Conservation (phyloP, 805 yeast species). For the Pichia ethanolica region DNA sequence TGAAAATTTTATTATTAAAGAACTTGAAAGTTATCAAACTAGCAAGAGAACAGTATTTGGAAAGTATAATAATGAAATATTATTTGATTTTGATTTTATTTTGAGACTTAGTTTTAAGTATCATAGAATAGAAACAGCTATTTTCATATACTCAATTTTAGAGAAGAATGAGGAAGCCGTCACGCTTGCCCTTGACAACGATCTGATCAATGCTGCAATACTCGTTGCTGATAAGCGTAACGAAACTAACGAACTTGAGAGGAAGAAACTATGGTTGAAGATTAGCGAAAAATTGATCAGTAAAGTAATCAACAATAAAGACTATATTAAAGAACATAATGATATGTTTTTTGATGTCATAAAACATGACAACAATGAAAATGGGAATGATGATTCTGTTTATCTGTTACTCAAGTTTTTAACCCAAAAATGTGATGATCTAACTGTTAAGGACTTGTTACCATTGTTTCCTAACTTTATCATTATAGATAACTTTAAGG, state of each 20-base stretch:
- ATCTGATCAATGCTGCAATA: slow-evolving; percentile 51
- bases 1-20: slow-evolving; percentile 43
- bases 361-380: background rate
- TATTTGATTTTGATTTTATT: slow-evolving; percentile 66
- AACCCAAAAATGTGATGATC: slow-evolving; percentile 37
- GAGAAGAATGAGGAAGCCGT: slow-evolving; percentile 76
- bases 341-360: slow-evolving; percentile 10
- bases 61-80: slow-evolving; percentile 24
- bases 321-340: slow-evolving; percentile 19
- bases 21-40: slow-evolving; percentile 34
- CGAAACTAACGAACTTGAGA: slow-evolving; percentile 29
- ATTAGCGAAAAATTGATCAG: slow-evolving; percentile 46
- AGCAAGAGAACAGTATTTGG: slow-evolving; percentile 8
- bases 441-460: slow-evolving; percentile 72
- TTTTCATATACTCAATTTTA: slow-evolving; percentile 61
- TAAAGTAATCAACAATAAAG: slow-evolving; percentile 25
- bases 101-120: slow-evolving; percentile 63
- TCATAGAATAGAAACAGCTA: slow-evolving; percentile 56
- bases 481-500: slow-evolving; percentile 74
- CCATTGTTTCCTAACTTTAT: slow-evolving; percentile 81
- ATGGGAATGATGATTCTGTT: slow-evolving; percentile 17
- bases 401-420: slow-evolving; percentile 28
- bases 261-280: slow-evolving; percentile 69
- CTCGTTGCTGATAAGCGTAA: slow-evolving; percentile 47
- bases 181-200: slow-evolving; percentile 56